Conservation (phyloP, 2,329 filamentous ascomycete species). For the Sordariomycetes sp. region DNA sequence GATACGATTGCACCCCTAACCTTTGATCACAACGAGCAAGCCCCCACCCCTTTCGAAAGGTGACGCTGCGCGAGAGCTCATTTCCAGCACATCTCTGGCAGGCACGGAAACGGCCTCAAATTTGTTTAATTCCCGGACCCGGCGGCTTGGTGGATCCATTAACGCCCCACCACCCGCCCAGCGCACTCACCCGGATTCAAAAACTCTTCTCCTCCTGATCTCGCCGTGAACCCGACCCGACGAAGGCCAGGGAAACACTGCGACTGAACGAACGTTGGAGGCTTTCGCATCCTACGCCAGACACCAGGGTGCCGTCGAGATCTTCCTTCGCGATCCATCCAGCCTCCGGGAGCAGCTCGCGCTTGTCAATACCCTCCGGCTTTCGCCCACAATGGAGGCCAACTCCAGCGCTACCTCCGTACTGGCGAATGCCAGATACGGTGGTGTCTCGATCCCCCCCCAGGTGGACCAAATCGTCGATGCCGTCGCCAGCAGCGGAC, state of each 20-base stretch:
- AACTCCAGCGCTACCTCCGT: constrained; percentile 62
- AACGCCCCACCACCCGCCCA: background rate
- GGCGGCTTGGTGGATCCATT: background rate
- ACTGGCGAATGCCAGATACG: constrained; percentile 48
- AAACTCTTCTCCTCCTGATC: background rate
- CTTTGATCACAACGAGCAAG: too few species aligned
- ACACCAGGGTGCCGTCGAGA: background rate
- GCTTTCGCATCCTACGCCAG: background rate
- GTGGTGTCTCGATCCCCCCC: constrained; percentile 37
- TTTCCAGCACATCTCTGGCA: too few species aligned
- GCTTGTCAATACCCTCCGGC: background rate
- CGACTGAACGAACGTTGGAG: background rate
- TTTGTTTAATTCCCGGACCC: background rate
- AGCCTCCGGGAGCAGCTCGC: background rate
- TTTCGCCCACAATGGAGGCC: constrained; percentile 22
- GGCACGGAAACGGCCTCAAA: too few species aligned
- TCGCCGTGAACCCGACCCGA: background rate
- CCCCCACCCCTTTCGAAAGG: too few species aligned
- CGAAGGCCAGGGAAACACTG: background rate
- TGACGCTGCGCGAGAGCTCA: too few species aligned
- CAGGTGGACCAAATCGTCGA: constrained; percentile 46
- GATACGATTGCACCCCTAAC: too few species aligned
- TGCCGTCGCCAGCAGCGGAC: constrained; percentile 44
- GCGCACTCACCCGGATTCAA: background rate
- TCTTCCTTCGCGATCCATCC: background rate